Evolutionary conservation across 768 basidiomycete genomes (phyloP).

Genomic region (Mrakia gelida): DNA sequence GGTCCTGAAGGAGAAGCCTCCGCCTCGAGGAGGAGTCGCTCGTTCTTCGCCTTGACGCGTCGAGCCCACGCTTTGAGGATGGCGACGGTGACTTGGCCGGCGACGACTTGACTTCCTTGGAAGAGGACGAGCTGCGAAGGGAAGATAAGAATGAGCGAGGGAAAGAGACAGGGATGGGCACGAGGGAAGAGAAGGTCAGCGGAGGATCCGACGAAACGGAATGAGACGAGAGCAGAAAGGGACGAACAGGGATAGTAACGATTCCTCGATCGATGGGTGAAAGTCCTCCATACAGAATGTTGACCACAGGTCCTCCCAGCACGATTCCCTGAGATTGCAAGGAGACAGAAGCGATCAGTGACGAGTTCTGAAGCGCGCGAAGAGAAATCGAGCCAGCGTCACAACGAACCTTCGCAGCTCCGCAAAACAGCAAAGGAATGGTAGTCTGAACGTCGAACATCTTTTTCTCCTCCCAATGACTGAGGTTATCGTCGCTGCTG

Average conservation of each 20-base stretch:
- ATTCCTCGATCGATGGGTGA: conserved; percentile 31
- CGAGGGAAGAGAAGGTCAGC: background rate
- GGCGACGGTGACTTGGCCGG: conserved; percentile 37
- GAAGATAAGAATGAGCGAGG: too few species aligned
- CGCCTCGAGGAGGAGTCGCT: conserved; percentile 11
- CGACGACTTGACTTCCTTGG: conserved; percentile 39
- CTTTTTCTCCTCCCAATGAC: conserved; percentile 22
- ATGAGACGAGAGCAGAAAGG: too few species aligned
- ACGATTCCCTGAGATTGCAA: conserved; percentile 19
- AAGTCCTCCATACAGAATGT: conserved; percentile 39
- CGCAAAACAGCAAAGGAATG: conserved; percentile 30
- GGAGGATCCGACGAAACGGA: background rate
- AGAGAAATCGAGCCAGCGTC: too few species aligned
- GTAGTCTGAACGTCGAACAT: conserved; percentile 27
- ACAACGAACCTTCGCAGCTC: conserved; percentile 20
- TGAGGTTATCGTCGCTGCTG: background rate
- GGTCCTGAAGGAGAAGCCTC: background rate
- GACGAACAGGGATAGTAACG: conserved; percentile 37
- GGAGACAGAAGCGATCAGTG: background rate
- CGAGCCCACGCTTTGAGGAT: conserved; percentile 37
- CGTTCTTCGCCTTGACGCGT: conserved; percentile 26
- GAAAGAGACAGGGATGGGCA: background rate
- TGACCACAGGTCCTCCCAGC: conserved; percentile 33
- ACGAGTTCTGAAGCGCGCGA: background rate
- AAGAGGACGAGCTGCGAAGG: conserved; percentile 37